Percentiles rank a stretch among this genome's conserved stretches.
Evolutionary conservation across 1,139 yeast genomes (phyloP).

Genomic region (Wickerhamiella pararugosa): DNA sequence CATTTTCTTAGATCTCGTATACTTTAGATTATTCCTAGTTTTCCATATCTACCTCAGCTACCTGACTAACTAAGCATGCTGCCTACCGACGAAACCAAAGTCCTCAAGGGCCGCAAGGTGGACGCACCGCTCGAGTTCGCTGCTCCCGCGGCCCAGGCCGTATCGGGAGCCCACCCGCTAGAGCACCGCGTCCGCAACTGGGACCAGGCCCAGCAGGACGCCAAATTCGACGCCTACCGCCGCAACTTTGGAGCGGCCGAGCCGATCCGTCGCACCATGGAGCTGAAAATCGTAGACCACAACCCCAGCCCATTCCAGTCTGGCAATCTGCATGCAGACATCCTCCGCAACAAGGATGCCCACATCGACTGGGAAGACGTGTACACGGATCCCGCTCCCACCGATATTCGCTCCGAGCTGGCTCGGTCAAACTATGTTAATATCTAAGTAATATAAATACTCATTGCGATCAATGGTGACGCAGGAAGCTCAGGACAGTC

Average conservation of each 20-base stretch:
- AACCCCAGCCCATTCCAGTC: slow-evolving; percentile 34
- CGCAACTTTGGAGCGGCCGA: slow-evolving; percentile 86
- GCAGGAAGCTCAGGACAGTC: neutral
- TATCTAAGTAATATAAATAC: slow-evolving; percentile 23
- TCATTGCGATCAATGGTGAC: neutral
- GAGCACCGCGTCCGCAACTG: slow-evolving; percentile 61
- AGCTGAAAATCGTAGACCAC: slow-evolving; percentile 53
- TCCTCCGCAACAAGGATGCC: slow-evolving; percentile 60
- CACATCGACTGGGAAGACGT: slow-evolving; percentile 89
- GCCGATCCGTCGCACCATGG: slow-evolving; percentile 84
- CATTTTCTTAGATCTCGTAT: neutral
- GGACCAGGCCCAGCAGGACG: slow-evolving; percentile 61
- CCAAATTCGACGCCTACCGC: slow-evolving; percentile 64
- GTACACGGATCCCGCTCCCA: slow-evolving; percentile 32
- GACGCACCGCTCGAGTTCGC: neutral
- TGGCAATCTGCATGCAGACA: slow-evolving; percentile 49
- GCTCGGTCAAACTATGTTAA: slow-evolving; percentile 31
- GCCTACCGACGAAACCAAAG: slow-evolving; percentile 3
- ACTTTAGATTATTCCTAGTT: neutral
- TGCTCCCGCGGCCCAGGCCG: slow-evolving; percentile 33
- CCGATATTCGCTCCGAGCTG: slow-evolving; percentile 3
- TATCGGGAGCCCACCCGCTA: slow-evolving; percentile 79
- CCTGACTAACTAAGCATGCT: slow-evolving; percentile 3
- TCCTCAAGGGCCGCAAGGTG: slow-evolving; percentile 1
- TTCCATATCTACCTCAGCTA: neutral